Base-by-base conservation (phyloP, 176 grass and related monocot species). In the Carex parvula region DNA sequence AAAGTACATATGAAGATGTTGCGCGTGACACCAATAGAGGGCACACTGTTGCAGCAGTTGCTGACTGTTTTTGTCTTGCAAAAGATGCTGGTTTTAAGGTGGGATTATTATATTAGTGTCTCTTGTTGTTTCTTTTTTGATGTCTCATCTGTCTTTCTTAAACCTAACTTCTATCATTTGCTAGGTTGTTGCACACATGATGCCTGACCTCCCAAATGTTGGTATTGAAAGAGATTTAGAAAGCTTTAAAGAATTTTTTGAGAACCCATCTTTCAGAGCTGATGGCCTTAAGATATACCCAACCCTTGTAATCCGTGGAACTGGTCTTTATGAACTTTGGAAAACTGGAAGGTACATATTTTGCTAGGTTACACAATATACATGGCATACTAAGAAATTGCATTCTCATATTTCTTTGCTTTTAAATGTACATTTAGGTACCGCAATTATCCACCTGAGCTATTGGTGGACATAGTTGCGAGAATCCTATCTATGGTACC, bases 61-160 rank as follows among this genome's bases (percentile, higher is more conserved):
- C 96, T 78, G 93, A 99, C 82, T 99, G 93, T 80, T 99, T 99
- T 88, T 95, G 91, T 85, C 93, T 99, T 81, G 96, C 93, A 72
- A 99, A 99, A 89, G 96, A 99, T 95, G 96, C 96, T 69, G 96
- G 96, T 61, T 99, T 99, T 88, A 99, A 99, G 88, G 96, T 99
- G 48, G 3, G n/a, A 42, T 46, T 18, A 56, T 50, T 42, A 6
- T 66, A 24, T 30, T 24, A 24, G 4, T 70, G 64, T 21, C 29
- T 55, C 30, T 37, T 42, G 10, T 8, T 84, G 17, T 84, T n/a
- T 53, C 60, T 59, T 65, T 66, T 65, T 44, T 69, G 11, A 76
- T 17, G 8, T 50, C 14, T 83, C 39, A 53, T 0, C 63, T 2
- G 29, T 64, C 41, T 83, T 44, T 48, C 13, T 83, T 68, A 50